Evolutionary conservation across 2,329 filamentous ascomycete species (phyloP), one percentile per base, ranked within the genome.

Genomic region (Emmonsiellopsis sp.): DNA sequence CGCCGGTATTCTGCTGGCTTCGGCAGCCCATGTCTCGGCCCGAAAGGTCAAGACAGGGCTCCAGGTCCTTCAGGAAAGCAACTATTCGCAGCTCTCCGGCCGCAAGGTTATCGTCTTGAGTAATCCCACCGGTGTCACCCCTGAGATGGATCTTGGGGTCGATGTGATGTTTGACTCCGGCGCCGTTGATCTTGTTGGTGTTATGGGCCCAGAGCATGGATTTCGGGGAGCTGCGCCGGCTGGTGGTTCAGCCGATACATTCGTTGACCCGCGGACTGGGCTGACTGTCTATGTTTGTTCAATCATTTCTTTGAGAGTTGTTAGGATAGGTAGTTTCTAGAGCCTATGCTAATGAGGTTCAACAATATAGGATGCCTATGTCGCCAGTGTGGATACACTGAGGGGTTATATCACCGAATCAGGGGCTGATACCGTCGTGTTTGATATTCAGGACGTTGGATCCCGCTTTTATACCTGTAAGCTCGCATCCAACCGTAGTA

Each of bases 401-500:
- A 50, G 1, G 36, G 7, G 48, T 33, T 50, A 40, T 32, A 50
- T 50, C 3, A 17, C 2, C 2, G 36, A 50, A 37, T 50, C 48
- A 8, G 36, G 48, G 3, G 48, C 48, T 11, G 48, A 50, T 40
- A 50, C 48, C 36, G 48, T 50, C 8, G 48, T 50, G 7, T 50
- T 50, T 50, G 48, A 50, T 42, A 50, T 50, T 32, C 48, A 50
- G 39, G 48, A 50, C 31, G 48, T 50, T 21, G 48, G 48, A 4
- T 31, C 48, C 7, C 48, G 32, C 3, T 50, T 37, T 42, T 50
- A 50, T 42, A 50, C 48, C 17, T 50, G 48, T 50, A 42, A 50
- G 42, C 9, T 27, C 9, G 7, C 33, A 11, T 13, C 7, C 6
- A 36, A n/a, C 14, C 17, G 10, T 10, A 21, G 36, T 21, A 10